Percentiles rank a stretch among this genome's conserved stretches.
phyloP scores from a whole-genome alignment of 2,329 filamentous ascomycete species.

The Boeremia lycopersici region DNA sequence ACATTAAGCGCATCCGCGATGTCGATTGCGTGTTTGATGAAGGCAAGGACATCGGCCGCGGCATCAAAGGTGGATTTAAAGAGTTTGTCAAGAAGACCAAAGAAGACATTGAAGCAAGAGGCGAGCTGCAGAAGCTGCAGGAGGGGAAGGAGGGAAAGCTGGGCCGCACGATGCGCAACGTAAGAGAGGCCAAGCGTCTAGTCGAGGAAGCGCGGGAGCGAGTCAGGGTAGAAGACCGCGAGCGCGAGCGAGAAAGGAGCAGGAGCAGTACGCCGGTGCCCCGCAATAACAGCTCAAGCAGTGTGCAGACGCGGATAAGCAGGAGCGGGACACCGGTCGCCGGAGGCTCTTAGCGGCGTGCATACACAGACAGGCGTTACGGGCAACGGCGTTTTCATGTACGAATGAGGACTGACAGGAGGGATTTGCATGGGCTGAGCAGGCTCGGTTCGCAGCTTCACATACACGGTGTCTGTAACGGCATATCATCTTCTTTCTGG shows the following conservation, averaged over 20 bases:
- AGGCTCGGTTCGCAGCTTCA: not conserved
- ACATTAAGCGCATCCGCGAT: conserved; percentile 47
- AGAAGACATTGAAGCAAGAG: conserved; percentile 39
- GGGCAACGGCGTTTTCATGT: not conserved
- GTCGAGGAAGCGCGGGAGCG: conserved; percentile 44
- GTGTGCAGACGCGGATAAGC: conserved; percentile 19
- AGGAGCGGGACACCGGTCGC: conserved; percentile 31
- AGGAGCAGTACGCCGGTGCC: conserved; percentile 34
- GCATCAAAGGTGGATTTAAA: conserved; percentile 43
- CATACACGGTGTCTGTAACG: no score
- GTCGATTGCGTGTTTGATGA: conserved; percentile 43
- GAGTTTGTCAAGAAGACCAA: conserved; percentile 45
- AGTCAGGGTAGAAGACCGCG: conserved; percentile 39
- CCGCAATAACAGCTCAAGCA: conserved; percentile 27
- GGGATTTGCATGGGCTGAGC: not conserved
- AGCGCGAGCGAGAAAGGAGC: conserved; percentile 28
- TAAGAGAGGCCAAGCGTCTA: conserved; percentile 40
- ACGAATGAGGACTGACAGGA: not conserved
- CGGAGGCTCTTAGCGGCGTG: not conserved
- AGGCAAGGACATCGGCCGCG: conserved; percentile 31
- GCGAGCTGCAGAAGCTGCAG: conserved; percentile 40
- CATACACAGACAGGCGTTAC: conserved; percentile 3
- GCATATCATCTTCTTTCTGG: no score
- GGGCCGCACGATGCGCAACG: conserved; percentile 39
- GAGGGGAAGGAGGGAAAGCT: conserved; percentile 44